Evolutionary conservation across 257 asterid genomes (phyloP).

Genomic region (Agastache rugosa): DNA sequence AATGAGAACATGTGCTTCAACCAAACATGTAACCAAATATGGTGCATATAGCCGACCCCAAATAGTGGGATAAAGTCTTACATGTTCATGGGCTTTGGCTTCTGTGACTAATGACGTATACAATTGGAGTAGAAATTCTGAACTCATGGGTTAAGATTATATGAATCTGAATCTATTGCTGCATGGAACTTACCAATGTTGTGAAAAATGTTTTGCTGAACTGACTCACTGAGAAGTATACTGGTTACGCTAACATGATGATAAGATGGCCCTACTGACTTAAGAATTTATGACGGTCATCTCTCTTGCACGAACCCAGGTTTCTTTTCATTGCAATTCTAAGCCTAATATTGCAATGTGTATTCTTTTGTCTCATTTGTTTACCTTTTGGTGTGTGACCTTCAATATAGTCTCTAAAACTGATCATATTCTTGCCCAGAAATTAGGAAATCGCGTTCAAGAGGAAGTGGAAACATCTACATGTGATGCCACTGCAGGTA

Average conservation of each 20-base stretch:
- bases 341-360: slow-evolving; percentile 6
- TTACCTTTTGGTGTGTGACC: slow-evolving; percentile 26
- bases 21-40: not conserved
- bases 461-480: slow-evolving; percentile 91
- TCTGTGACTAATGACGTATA: not conserved
- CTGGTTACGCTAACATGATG: not conserved
- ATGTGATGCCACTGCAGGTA: slow-evolving; percentile 74
- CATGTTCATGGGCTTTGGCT: not conserved
- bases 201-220: not conserved
- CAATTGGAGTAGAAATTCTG: not conserved
- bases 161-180: not conserved
- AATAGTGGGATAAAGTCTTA: not conserved
- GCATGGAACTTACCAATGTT: not conserved
- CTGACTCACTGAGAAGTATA: not conserved
- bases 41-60: not conserved
- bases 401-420: slow-evolving; percentile 27
- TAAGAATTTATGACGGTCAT: not conserved
- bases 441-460: slow-evolving; percentile 55
- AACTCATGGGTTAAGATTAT: not conserved
- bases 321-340: not conserved
- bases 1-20: not conserved
- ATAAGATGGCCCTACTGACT: not conserved
- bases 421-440: slow-evolving; percentile 53
- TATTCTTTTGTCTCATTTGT: slow-evolving; percentile 5
- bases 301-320: not conserved